Percentiles rank a stretch among this genome's conserved stretches.
phyloP scores from a whole-genome alignment of 352 stramenopile genomes.

The Phytophthora hybrid region DNA sequence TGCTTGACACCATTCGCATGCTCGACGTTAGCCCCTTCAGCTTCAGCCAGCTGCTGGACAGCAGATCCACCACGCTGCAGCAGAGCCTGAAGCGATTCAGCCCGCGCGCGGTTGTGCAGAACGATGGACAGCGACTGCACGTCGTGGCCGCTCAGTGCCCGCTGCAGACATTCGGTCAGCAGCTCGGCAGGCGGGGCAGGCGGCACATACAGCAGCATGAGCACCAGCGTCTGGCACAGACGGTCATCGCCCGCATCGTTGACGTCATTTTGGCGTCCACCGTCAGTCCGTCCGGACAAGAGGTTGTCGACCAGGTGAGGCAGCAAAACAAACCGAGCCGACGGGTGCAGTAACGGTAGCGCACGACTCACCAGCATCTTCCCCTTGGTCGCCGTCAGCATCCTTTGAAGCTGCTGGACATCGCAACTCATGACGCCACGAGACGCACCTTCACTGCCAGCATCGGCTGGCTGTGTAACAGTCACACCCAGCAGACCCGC shows the following conservation, averaged over 20 bases:
- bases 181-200: slow-evolving; percentile 71
- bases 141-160: slow-evolving; percentile 65
- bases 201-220: slow-evolving; percentile 84
- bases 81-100: slow-evolving; percentile 77
- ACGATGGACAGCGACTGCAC: slow-evolving; percentile 68
- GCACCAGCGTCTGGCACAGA: slow-evolving; percentile 82
- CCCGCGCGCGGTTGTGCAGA: slow-evolving; percentile 78
- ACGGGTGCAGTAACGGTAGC: slow-evolving; percentile 81
- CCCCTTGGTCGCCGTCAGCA: slow-evolving; percentile 72
- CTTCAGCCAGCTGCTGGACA: slow-evolving; percentile 56
- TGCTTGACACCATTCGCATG: slow-evolving; percentile 52
- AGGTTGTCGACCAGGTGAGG: slow-evolving; percentile 73
- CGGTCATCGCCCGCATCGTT: slow-evolving; percentile 62
- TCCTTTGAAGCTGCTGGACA: slow-evolving; percentile 57
- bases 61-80: slow-evolving; percentile 72
- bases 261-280: slow-evolving; percentile 37
- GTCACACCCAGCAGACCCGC: slow-evolving; percentile 68
- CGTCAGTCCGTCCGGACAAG: slow-evolving; percentile 55
- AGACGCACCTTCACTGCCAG: slow-evolving; percentile 16
- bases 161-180: slow-evolving; percentile 70
- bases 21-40: slow-evolving; percentile 29
- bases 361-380: slow-evolving; percentile 82
- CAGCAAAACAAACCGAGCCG: slow-evolving; percentile 79
- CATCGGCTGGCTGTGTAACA: slow-evolving; percentile 31
- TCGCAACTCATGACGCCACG: slow-evolving; percentile 55